These are phyloP conservation scores for Silene coronaria DNA, from an alignment of 179 eudicot genomes.

Conservation along the genomic window DNA sequence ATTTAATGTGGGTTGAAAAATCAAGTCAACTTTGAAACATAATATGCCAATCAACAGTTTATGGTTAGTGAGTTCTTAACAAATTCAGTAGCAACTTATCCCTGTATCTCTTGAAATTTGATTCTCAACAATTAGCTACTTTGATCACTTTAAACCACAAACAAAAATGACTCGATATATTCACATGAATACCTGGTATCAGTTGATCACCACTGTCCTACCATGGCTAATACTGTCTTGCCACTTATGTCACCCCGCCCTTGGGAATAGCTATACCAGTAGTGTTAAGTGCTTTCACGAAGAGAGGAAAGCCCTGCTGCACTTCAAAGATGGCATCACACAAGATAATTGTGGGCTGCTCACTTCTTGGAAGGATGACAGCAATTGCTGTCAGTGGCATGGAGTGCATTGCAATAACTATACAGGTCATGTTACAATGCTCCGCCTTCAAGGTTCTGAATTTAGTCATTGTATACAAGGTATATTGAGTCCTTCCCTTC, in stretches of 20 bases:
- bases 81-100: too few relatives aligned
- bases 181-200: neutral
- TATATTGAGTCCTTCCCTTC: constrained; percentile 22
- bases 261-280: neutral
- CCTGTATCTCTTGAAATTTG: too few relatives aligned
- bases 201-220: neutral
- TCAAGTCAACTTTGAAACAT: neutral
- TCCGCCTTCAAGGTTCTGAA: neutral
- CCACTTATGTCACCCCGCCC: neutral
- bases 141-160: too few relatives aligned
- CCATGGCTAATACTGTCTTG: neutral
- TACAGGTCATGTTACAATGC: constrained; percentile 17
- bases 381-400: constrained; percentile 25
- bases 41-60: too few relatives aligned
- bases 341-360: constrained; percentile 16
- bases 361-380: constrained; percentile 16
- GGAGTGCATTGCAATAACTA: constrained; percentile 16
- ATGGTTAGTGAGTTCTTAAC: too few relatives aligned
- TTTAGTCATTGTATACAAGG: constrained; percentile 14
- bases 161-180: neutral
- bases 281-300: neutral
- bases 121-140: too few relatives aligned
- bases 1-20: neutral
- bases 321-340: constrained; percentile 13
- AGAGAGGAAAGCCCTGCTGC: constrained; percentile 20